phyloP scores from a whole-genome alignment of 371 early-diverging fungal genomes.

The Dinochytrium kinnereticum region DNA sequence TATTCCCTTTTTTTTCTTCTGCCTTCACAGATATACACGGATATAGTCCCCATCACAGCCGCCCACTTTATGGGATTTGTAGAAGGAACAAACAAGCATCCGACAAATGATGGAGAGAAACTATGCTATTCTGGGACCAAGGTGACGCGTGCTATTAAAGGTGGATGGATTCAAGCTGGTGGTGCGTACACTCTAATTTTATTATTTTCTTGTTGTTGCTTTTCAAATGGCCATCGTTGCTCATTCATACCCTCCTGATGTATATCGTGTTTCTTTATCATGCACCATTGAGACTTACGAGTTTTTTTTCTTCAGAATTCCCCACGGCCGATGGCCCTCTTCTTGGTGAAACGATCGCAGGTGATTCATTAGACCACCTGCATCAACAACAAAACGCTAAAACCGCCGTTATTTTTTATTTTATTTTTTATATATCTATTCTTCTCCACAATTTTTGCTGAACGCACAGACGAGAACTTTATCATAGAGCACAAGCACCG shows the following conservation, averaged over 20 bases:
- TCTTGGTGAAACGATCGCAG: neutral
- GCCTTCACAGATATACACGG: slow-evolving; percentile 31
- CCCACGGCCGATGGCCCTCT: slow-evolving; percentile 7
- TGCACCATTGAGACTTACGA: too few species aligned
- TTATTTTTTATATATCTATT: too few species aligned
- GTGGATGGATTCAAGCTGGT: slow-evolving; percentile 52
- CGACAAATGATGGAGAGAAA: neutral
- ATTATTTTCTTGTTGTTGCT: neutral
- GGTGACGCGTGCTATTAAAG: slow-evolving; percentile 36
- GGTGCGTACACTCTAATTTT: slow-evolving; percentile 13
- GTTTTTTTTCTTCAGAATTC: slow-evolving; percentile 1
- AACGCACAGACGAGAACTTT: slow-evolving; percentile 52
- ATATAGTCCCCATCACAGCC: slow-evolving; percentile 35
- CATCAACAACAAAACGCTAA: too few species aligned
- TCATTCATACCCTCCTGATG: too few species aligned
- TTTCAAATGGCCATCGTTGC: too few species aligned
- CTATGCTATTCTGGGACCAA: slow-evolving; percentile 26
- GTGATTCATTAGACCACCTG: neutral
- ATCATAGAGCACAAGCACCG: slow-evolving; percentile 45
- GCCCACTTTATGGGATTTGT: slow-evolving; percentile 39
- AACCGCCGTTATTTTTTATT: too few species aligned
- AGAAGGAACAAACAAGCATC: slow-evolving; percentile 17
- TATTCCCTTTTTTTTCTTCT: slow-evolving; percentile 6
- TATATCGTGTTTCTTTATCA: too few species aligned
- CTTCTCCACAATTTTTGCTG: slow-evolving; percentile 13